A percentile compares a stretch with the other conserved stretches of the same genome.
Conservation (phyloP, 305 asterid genomes). For the Fraxinus xanthoxyloides region DNA sequence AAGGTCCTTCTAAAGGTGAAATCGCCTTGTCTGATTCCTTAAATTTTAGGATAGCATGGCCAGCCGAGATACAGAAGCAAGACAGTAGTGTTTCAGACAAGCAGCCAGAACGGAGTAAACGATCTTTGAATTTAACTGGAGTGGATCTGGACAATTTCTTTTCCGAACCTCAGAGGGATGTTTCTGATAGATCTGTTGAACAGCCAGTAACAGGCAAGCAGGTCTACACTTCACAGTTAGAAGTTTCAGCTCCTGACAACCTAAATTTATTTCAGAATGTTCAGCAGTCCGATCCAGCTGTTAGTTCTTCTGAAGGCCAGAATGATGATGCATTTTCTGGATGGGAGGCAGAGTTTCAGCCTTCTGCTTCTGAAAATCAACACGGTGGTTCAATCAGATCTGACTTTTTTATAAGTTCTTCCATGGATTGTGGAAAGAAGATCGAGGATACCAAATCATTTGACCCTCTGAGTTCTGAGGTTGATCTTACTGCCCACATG, state of each 20-base stretch:
- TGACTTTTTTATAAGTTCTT: slow-evolving; percentile 28
- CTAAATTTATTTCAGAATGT: slow-evolving; percentile 50
- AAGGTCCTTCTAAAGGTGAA: slow-evolving; percentile 38
- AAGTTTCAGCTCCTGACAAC: slow-evolving; percentile 37
- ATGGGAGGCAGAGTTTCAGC: slow-evolving; percentile 84
- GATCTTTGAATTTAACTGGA: slow-evolving; percentile 40
- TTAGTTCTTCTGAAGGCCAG: slow-evolving; percentile 31
- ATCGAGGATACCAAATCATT: slow-evolving; percentile 23
- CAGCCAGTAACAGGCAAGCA: slow-evolving; percentile 26
- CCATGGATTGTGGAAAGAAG: slow-evolving; percentile 38
- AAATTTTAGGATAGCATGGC: slow-evolving; percentile 55
- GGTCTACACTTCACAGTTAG: slow-evolving; percentile 27
- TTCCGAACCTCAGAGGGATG: slow-evolving; percentile 32
- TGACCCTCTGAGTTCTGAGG: slow-evolving; percentile 27
- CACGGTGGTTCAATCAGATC: slow-evolving; percentile 29
- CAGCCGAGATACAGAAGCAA: slow-evolving; percentile 39
- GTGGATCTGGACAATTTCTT: slow-evolving; percentile 62
- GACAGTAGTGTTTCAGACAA: slow-evolving; percentile 31
- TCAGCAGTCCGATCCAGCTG: slow-evolving; percentile 42
- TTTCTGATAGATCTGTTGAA: slow-evolving; percentile 33
- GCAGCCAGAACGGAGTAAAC: slow-evolving; percentile 34
- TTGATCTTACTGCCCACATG: slow-evolving; percentile 56
- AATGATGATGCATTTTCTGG: slow-evolving; percentile 39
- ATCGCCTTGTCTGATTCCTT: slow-evolving; percentile 58
- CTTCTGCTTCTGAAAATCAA: slow-evolving; percentile 41